Base-by-base conservation (phyloP, 2,329 filamentous ascomycete species). In the Pezicula radicicola region DNA sequence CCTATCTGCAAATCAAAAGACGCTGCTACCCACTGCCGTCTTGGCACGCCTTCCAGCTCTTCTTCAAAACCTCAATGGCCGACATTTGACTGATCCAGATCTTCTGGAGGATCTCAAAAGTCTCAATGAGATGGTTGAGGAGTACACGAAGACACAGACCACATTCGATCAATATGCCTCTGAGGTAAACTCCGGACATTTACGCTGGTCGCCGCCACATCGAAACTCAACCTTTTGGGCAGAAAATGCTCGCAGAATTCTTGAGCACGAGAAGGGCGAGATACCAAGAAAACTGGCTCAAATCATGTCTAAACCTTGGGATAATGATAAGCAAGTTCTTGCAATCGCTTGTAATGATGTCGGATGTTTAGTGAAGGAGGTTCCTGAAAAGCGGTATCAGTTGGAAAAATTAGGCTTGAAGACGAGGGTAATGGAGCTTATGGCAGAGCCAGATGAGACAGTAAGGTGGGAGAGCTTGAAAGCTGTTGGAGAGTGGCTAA, bases 21-120 rank as follows among this genome's bases (percentile, higher is more conserved):
- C 88, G 68, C 72, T 86, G 69, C 85, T 97, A 51, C 92, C 93
- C 7, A 87, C 88, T 3, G 92, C 94, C 1, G 87, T 94, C 19
- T 87, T 96, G 53, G 91, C 90, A 47, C 87, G 91, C 54, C 83
- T 97, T 33, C 93, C 85, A 3, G 72, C 76, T 5, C 72, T 86
- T n/a, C 72, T 88, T 36, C 77, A 83, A 55, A 87, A 85, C 64
- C 74, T 87, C 41, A 74, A 74, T 52, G 75, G 77, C 46, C 80
- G 84, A 53, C 83, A 87, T 67, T 74, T 85, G 55, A 78, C 81
- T 18, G 85, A 88, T 64, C 75, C 79, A 21, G 84, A 88, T 62
- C 74, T 87, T 52, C 72, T 81, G 48, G 81, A 86, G 49, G 84
- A 88, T 61, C 72, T 87, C 45, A 73, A 78, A 51, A 75, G 71